A percentile compares a stretch with the other conserved stretches of the same genome.
Evolutionary conservation across 495 filamentous ascomycete genomes (phyloP).

Genomic region (Penicillium atrosanguineum): DNA sequence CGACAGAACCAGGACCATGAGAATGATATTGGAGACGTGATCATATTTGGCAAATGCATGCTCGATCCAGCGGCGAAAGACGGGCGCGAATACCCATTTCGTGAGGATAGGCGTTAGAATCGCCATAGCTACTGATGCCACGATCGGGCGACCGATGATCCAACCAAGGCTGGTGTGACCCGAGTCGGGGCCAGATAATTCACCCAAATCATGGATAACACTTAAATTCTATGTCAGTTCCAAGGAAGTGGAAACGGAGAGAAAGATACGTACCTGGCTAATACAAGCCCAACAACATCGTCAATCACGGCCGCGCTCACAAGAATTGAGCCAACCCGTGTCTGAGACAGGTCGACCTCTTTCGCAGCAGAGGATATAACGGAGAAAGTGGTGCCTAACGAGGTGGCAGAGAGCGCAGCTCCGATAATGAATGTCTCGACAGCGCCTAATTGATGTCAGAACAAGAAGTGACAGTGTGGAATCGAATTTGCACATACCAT

Average conservation of each 20-base stretch:
- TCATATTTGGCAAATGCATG: constrained; percentile 31
- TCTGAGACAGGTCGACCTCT: constrained; percentile 28
- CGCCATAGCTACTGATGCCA: constrained; percentile 56
- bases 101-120: constrained; percentile 46
- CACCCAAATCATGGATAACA: constrained; percentile 49
- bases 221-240: constrained; percentile 9
- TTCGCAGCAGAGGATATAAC: constrained; percentile 29
- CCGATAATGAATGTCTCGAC: constrained; percentile 40
- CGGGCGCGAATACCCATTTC: constrained; percentile 44
- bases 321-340: constrained; percentile 32
- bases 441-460: constrained; percentile 17
- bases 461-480: not conserved
- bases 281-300: constrained; percentile 74
- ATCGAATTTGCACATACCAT: constrained; percentile 14
- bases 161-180: constrained; percentile 34
- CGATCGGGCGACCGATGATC: constrained; percentile 52
- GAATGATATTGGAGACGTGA: constrained; percentile 32
- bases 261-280: not conserved
- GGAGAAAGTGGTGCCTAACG: constrained; percentile 36
- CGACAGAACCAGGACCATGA: constrained; percentile 44
- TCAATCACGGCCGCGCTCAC: constrained; percentile 73
- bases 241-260: not conserved
- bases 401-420: constrained; percentile 33
- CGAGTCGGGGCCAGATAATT: constrained; percentile 17
- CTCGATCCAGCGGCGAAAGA: constrained; percentile 34